phyloP scores from a whole-genome alignment of 2,329 filamentous ascomycete species.

The Rhinocladiella similis region DNA sequence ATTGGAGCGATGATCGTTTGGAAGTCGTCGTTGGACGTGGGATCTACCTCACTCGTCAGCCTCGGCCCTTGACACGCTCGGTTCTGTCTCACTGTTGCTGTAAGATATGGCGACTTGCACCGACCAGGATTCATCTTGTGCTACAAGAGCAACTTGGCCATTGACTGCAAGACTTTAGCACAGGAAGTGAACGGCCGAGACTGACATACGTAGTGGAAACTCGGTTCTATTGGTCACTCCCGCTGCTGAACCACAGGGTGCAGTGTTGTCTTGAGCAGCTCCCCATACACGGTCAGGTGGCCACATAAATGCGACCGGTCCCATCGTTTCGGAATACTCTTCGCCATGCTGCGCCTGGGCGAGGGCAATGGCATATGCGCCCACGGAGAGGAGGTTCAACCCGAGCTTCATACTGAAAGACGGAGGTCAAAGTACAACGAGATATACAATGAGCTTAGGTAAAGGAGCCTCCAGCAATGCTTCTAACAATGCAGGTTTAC shows the following conservation, averaged over 20 bases:
- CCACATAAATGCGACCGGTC: conserved; percentile 63
- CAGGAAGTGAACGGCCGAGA: neutral
- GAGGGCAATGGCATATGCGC: neutral
- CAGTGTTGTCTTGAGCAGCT: conserved; percentile 55
- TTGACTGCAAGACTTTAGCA: conserved; percentile 43
- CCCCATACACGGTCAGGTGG: conserved; percentile 59
- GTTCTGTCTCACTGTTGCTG: conserved; percentile 7
- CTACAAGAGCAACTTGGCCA: conserved; percentile 56
- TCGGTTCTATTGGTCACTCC: conserved; percentile 52
- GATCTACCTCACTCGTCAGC: conserved; percentile 34
- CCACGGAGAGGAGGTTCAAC: neutral
- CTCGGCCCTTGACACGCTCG: neutral
- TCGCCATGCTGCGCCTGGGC: conserved; percentile 20
- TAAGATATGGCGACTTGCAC: conserved; percentile 57
- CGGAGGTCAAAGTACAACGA: neutral
- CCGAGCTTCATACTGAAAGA: neutral
- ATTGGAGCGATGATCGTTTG: conserved; percentile 35
- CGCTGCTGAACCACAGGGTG: conserved; percentile 57
- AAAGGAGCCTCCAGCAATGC: too few species aligned
- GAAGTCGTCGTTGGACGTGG: conserved; percentile 43
- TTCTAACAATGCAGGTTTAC: neutral
- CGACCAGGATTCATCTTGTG: conserved; percentile 59
- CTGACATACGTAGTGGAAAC: conserved; percentile 55
- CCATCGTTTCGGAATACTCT: conserved; percentile 43
- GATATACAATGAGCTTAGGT: too few species aligned